Base-by-base conservation (phyloP, 768 basidiomycete genomes). In the Austroboletus festivus region DNA sequence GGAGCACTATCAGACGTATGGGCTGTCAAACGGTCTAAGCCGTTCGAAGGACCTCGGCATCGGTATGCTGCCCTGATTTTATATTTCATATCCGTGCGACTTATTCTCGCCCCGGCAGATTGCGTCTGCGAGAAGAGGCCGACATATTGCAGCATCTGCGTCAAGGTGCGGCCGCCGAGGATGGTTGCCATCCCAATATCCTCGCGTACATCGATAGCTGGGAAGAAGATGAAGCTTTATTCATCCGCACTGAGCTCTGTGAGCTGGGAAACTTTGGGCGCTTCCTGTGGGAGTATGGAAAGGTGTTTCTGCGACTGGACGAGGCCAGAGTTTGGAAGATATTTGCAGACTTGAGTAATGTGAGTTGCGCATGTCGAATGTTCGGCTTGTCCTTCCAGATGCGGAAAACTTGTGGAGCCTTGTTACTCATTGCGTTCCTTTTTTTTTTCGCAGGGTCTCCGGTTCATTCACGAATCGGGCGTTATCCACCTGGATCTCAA, bases 301-400 rank as follows among this genome's bases (percentile, higher is more conserved):
- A 84, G 34, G 73, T 74, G 31, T 90, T 88, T 71, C 89, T 90
- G 50, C 76, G 79, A 53, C 77, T 98, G 47, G 93, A 95, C 59
- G 95, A 99, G 69, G 84, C 85, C 21, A 78, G 91, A 54, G 87
- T 95, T 42, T 99, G 96, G 96, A 98, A 98, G 77, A 86, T 94
- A 57, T 74, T 94, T 50, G 83, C 82, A 43, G 95, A 98, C 68
- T 75, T 98, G 52, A 86, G 86, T 65, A 85, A 86, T 64, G 91
- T 93, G 75, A 74, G 87, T 77, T 47, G 40, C 16, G 16, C 35
- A 35, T 15, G 39, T 44, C 38, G 21, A 49, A 21, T 7, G 26
- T 41, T 51, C 42, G 16, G 30, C 30, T 24, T 28, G 38, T 41
- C 41, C 21, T 48, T 57, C 54, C 57, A 52, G 61, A 56, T 63